Conservation (phyloP, 148 eudicot genomes). For the Salicornia ramosissima region DNA sequence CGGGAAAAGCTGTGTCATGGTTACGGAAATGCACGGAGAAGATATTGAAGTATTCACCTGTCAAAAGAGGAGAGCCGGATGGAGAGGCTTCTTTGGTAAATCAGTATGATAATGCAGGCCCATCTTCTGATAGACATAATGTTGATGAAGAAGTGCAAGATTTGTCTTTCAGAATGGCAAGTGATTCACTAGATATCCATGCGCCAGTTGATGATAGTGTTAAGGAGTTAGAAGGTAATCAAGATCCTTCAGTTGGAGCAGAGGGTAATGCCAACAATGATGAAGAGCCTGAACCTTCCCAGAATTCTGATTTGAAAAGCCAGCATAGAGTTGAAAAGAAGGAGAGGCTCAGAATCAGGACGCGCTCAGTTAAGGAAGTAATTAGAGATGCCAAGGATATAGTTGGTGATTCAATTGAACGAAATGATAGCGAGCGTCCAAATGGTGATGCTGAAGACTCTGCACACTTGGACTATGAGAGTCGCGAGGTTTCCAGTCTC, state of each 20-base stretch:
- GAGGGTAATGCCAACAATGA: constrained; percentile 30
- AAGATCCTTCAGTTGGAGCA: constrained; percentile 39
- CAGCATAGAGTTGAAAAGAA: constrained; percentile 35
- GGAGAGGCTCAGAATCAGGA: constrained; percentile 35
- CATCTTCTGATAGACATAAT: constrained; percentile 31
- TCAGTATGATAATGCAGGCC: constrained; percentile 28
- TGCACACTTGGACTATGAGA: constrained; percentile 38
- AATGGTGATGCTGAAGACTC: constrained; percentile 57
- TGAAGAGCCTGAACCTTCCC: constrained; percentile 45
- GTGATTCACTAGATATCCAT: constrained; percentile 46
- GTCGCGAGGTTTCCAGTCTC: constrained; percentile 42
- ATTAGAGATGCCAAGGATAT: constrained; percentile 44
- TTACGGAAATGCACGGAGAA: constrained; percentile 77
- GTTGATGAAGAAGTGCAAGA: constrained; percentile 45
- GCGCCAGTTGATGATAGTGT: constrained; percentile 30
- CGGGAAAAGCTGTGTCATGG: constrained; percentile 73
- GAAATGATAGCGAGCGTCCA: constrained; percentile 33
- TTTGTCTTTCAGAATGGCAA: constrained; percentile 35
- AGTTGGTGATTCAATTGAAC: constrained; percentile 38
- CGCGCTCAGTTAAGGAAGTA: constrained; percentile 42
- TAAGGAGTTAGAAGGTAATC: constrained; percentile 34
- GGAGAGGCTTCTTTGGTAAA: constrained; percentile 26
- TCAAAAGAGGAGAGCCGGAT: constrained; percentile 48
- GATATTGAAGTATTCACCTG: constrained; percentile 67
- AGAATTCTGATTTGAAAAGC: constrained; percentile 38